Conservation (phyloP, 805 yeast genomes). For the Starmerella gropengiesseri region DNA sequence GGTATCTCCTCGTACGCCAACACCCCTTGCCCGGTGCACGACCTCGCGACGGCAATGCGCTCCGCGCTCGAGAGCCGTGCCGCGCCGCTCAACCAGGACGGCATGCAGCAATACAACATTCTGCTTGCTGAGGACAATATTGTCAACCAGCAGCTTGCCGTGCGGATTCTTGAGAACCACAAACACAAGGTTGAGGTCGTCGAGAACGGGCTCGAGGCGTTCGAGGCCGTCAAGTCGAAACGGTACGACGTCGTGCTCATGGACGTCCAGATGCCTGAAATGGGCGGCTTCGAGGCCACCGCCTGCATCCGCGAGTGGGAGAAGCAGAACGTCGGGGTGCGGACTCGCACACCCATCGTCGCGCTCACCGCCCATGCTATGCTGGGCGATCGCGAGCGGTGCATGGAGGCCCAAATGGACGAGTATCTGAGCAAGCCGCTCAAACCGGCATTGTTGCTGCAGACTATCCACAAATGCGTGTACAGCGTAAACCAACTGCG, state of each 20-base stretch:
- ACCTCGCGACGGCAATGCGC: conserved; percentile 68
- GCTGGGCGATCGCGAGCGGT: conserved; percentile 83
- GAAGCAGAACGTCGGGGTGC: conserved; percentile 58
- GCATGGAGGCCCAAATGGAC: conserved; percentile 84
- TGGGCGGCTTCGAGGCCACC: conserved; percentile 92
- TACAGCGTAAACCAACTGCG: conserved; percentile 37
- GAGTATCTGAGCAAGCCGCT: conserved; percentile 81
- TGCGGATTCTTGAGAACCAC: conserved; percentile 70
- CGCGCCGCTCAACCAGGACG: conserved; percentile 69
- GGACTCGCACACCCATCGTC: conserved; percentile 74
- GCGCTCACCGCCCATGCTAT: conserved; percentile 90
- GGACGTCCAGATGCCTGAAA: conserved; percentile 94
- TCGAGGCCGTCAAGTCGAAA: conserved; percentile 57
- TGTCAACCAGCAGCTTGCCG: conserved; percentile 81
- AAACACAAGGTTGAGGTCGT: conserved; percentile 78
- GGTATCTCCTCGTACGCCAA: conserved; percentile 84
- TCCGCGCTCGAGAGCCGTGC: conserved; percentile 79
- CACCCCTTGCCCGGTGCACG: conserved; percentile 74
- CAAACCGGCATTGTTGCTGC: conserved; percentile 71
- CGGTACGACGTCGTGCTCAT: conserved; percentile 72
- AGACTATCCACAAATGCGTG: conserved; percentile 74
- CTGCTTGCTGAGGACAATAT: conserved; percentile 78
- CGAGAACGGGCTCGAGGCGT: conserved; percentile 75
- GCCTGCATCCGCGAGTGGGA: conserved; percentile 83
- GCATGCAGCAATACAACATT: conserved; percentile 60